phyloP scores from a whole-genome alignment of 176 grass and related monocot species.

The Themeda triandra region DNA sequence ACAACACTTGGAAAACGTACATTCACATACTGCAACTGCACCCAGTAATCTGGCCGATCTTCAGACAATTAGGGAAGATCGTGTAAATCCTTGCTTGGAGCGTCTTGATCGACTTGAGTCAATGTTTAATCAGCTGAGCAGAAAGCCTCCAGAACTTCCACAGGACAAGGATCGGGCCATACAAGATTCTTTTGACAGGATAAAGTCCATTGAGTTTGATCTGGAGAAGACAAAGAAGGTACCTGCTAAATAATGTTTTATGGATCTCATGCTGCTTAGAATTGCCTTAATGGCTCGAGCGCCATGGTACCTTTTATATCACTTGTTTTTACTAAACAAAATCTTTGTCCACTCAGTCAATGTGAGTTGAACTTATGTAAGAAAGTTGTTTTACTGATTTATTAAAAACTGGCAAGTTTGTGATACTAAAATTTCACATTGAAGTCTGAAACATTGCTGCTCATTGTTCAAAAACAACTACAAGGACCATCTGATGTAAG shows the following conservation, averaged over 20 bases:
- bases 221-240: conserved; percentile 97
- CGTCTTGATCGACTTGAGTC: conserved; percentile 81
- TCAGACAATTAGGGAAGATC: conserved; percentile 48
- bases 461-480: neutral
- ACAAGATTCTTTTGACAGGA: conserved; percentile 90
- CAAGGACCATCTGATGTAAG: neutral
- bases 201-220: conserved; percentile 92
- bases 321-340: neutral
- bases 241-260: conserved; percentile 20
- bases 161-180: conserved; percentile 71
- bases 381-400: neutral
- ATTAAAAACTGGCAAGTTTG: neutral
- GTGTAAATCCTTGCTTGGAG: conserved; percentile 58
- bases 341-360: neutral
- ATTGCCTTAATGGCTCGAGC: conserved; percentile 3
- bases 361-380: neutral
- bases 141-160: conserved; percentile 73
- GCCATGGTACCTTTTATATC: neutral
- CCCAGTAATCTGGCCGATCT: conserved; percentile 27
- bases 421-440: neutral
- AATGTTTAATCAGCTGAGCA: conserved; percentile 74
- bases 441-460: neutral
- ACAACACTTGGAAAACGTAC: conserved; percentile 45
- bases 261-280: conserved; percentile 12
- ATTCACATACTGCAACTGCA: conserved; percentile 13